Base-by-base conservation (phyloP, 2,329 filamentous ascomycete species). In the Paraphoma sp. region DNA sequence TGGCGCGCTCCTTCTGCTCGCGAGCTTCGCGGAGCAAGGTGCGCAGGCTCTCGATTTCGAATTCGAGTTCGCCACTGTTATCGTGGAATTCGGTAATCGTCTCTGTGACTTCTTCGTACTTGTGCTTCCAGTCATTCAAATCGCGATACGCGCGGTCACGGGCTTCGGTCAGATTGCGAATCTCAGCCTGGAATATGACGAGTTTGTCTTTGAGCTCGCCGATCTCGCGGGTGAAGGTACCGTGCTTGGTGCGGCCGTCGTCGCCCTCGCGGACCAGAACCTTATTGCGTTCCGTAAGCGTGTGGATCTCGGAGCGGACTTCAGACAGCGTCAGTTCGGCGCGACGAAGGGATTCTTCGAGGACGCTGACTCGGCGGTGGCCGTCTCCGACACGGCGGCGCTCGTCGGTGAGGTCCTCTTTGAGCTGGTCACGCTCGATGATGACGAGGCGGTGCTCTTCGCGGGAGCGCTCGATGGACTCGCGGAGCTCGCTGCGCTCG, bases 1-100 rank as follows among this genome's bases (percentile, higher is more conserved):
- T 68, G 2, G 66, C 65, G 7, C 63, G 61, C 17, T 68, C 66
- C 45, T 69, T 69, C 48, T 69, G 65, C 44, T 69, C 65, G 17
- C 66, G 63, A 8, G 65, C 60, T 43, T 69, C 66, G 38, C 59
- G 60, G 36, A 69, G 54, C n/a, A 68, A 53, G 0, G 56, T 60
- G 7, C 66, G 61, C 33, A 69, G 48, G 9, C 57, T 62, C 4
- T 64, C 59, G 16, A 69, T 69, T 38, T 69, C 66, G n/a, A 66
- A 67, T 45, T 69, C 66, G 5, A 69, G 53, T 23, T 69, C 64
- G 4, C 57, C 58, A 5, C 61, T 65, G 16, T 58, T 59, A 18
- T 68, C 59, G 17, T 62, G 61, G 31, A 59, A 68, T 12, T 65
- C 59, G 0, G 66, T 63, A 16, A 69, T 64, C 1, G 66, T 69